Conservation (phyloP, 2,329 filamentous ascomycete species). For the Fusarium dlaminii region DNA sequence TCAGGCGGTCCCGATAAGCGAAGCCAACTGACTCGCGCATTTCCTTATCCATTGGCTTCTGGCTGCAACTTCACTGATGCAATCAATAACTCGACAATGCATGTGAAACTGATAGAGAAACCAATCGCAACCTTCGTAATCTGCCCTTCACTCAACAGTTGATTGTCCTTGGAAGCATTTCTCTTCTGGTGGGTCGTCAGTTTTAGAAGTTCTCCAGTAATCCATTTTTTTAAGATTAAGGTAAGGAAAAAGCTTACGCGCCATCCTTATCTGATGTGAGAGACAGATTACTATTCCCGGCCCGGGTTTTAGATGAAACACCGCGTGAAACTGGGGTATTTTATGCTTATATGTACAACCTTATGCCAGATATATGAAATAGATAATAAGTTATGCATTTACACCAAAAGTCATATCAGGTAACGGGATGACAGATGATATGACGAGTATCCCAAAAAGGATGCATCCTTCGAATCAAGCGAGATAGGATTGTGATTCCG, state of each 20-base stretch:
- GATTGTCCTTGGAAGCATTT: not conserved
- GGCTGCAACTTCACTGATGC: not conserved
- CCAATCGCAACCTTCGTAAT: not conserved
- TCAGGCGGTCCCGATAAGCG: not conserved
- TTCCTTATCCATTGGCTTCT: not conserved
- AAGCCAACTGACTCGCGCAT: not conserved
- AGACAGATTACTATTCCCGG: not conserved
- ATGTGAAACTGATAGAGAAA: not conserved
- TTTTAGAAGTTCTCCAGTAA: not conserved
- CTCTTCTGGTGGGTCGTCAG: not conserved
- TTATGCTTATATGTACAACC: not conserved
- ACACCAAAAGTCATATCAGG: not conserved
- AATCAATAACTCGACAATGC: too few species aligned
- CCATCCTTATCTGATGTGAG: not conserved
- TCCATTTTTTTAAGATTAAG: not conserved
- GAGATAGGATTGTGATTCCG: not conserved
- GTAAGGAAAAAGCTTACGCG: not conserved
- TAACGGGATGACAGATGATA: not conserved
- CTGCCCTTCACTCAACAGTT: not conserved
- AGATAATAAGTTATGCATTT: accelerated
- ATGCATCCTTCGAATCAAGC: not conserved
- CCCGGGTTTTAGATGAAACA: not conserved
- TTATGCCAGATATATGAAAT: accelerated
- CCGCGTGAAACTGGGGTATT: accelerated
- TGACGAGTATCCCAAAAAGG: not conserved